Conservation (phyloP, 2,329 filamentous ascomycete species). For the Epichloe brachyelytri region DNA sequence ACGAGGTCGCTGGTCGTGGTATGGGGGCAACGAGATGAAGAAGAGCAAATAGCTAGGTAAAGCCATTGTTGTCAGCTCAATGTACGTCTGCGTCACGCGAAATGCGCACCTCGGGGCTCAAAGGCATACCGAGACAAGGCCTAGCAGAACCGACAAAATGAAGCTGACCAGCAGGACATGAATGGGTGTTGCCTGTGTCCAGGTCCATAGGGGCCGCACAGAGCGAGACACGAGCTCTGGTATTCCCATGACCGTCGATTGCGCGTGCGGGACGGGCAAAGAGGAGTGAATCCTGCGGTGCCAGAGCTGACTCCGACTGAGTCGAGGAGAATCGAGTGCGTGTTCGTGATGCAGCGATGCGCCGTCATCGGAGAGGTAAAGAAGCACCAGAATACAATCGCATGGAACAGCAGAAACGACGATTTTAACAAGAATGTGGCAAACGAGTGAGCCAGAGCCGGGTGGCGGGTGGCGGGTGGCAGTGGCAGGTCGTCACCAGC, state of each 20-base stretch:
- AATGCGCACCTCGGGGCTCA: too few species aligned
- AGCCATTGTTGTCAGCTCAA: slow-evolving; percentile 5
- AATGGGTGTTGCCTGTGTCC: slow-evolving; percentile 25
- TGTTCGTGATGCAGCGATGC: background rate
- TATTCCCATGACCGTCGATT: slow-evolving; percentile 9
- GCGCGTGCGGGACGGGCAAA: background rate
- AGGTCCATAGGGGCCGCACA: slow-evolving; percentile 21
- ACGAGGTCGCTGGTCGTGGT: slow-evolving; percentile 58
- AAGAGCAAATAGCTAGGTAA: slow-evolving; percentile 41
- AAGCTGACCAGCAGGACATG: slow-evolving; percentile 25
- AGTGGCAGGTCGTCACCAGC: background rate
- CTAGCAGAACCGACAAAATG: slow-evolving; percentile 19
- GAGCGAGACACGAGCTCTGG: slow-evolving; percentile 21
- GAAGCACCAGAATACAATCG: background rate
- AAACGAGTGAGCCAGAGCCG: background rate
- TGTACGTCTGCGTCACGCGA: too few species aligned
- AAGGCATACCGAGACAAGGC: slow-evolving; percentile 24
- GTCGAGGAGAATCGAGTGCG: background rate
- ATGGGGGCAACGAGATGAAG: slow-evolving; percentile 68
- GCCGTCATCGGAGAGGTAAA: background rate
- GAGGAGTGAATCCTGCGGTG: background rate
- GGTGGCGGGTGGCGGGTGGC: background rate
- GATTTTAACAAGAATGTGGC: background rate
- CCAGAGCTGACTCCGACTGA: background rate
- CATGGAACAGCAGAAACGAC: background rate